Evolutionary conservation across 164 flowering plant species (phyloP).

Genomic region (Umbilicus rupestris): DNA sequence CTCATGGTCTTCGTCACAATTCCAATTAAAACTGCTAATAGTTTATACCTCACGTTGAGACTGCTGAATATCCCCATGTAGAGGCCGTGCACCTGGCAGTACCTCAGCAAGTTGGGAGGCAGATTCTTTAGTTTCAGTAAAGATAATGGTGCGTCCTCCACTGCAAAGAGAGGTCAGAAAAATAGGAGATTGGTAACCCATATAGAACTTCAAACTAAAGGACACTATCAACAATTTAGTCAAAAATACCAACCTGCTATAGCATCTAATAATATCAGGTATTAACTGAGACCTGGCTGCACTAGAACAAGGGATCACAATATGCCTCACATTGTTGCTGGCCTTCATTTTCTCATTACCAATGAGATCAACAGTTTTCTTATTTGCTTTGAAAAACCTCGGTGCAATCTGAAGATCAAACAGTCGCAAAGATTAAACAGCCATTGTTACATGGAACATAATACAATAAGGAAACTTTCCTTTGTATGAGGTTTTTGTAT

Average conservation of each 20-base stretch:
- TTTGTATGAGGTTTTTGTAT: too few species aligned
- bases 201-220: neutral
- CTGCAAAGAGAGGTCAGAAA: slow-evolving; percentile 22
- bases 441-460: too few species aligned
- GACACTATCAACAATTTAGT: neutral
- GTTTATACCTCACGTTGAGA: slow-evolving; percentile 61
- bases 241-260: slow-evolving; percentile 54
- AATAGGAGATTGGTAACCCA: neutral
- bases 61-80: slow-evolving; percentile 95
- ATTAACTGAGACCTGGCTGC: slow-evolving; percentile 69
- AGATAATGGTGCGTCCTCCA: slow-evolving; percentile 81
- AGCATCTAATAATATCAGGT: slow-evolving; percentile 82
- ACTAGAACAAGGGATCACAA: slow-evolving; percentile 69
- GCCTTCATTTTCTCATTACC: slow-evolving; percentile 96
- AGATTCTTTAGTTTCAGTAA: slow-evolving; percentile 75
- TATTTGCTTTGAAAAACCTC: slow-evolving; percentile 62
- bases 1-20: neutral
- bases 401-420: slow-evolving; percentile 45
- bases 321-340: slow-evolving; percentile 72
- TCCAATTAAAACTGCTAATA: neutral
- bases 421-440: neutral
- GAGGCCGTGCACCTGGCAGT: slow-evolving; percentile 71
- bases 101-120: slow-evolving; percentile 67
- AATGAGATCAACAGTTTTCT: slow-evolving; percentile 83
- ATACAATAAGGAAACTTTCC: too few species aligned